Evolutionary conservation across 1,139 yeast genomes (phyloP).

Genomic region (Yamadazyma membranifaciens): DNA sequence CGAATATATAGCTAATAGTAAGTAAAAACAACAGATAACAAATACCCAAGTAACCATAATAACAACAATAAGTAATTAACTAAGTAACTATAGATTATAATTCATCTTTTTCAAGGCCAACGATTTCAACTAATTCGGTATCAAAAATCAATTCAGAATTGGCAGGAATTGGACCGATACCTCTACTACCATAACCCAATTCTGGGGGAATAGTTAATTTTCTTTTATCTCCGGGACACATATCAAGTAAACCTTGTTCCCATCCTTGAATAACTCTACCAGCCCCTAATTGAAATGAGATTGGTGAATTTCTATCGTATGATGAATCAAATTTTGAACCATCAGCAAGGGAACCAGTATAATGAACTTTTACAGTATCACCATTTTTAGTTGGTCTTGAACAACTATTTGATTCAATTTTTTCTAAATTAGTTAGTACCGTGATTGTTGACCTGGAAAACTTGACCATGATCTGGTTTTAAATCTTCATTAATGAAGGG

Average conservation of each 20-base stretch:
- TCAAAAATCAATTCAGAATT: slow-evolving; percentile 63
- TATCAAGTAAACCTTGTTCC: slow-evolving; percentile 75
- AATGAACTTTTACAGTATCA: slow-evolving; percentile 69
- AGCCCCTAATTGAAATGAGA: slow-evolving; percentile 65
- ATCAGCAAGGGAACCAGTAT: slow-evolving; percentile 66
- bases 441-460: background rate
- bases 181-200: slow-evolving; percentile 73
- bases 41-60: too few relatives aligned
- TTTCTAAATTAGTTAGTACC: slow-evolving; percentile 17
- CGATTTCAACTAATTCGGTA: slow-evolving; percentile 55
- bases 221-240: slow-evolving; percentile 89
- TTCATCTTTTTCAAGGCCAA: slow-evolving; percentile 24
- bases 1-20: too few relatives aligned
- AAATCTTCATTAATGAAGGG: too few relatives aligned
- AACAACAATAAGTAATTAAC: background rate
- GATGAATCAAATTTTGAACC: slow-evolving; percentile 80
- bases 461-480: too few relatives aligned
- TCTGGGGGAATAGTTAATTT: slow-evolving; percentile 73
- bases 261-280: slow-evolving; percentile 85
- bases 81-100: slow-evolving; percentile 8
- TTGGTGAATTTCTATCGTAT: slow-evolving; percentile 59
- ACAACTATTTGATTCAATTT: slow-evolving; percentile 50
- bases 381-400: slow-evolving; percentile 55
- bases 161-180: slow-evolving; percentile 80
- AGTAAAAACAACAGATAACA: too few relatives aligned